These are phyloP conservation scores for Emydomyces testavorans DNA, from an alignment of 2,329 filamentous ascomycete genomes.

Conservation along the genomic window DNA sequence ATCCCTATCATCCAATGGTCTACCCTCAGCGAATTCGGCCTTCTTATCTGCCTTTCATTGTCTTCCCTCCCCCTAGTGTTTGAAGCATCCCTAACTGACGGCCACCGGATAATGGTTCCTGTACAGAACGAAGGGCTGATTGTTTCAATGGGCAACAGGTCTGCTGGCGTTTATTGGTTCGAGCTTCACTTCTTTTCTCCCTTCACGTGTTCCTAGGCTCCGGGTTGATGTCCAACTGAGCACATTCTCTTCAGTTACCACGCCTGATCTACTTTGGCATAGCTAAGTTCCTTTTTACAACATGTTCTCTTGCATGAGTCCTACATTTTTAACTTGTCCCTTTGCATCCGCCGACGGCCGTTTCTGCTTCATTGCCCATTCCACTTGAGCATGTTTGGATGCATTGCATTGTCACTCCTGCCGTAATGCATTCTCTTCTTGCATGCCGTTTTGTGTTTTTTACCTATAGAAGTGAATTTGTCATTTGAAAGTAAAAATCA, in stretches of 20 bases:
- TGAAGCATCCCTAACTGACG: background rate
- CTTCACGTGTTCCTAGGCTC: constrained; percentile 8
- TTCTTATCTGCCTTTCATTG: background rate
- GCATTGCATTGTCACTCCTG: constrained; percentile 2
- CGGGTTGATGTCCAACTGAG: background rate
- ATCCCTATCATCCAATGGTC: background rate
- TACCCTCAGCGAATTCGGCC: background rate
- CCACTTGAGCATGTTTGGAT: constrained; percentile 7
- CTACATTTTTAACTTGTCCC: no score
- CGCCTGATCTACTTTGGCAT: background rate
- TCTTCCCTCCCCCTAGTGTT: background rate
- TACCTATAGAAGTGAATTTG: constrained; percentile 6
- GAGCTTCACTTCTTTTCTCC: constrained; percentile 1
- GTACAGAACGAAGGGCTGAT: constrained; percentile 7
- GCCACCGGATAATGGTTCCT: background rate
- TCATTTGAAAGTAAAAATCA: constrained; percentile 1
- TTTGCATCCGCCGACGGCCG: background rate
- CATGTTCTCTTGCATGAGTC: background rate
- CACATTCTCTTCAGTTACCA: background rate
- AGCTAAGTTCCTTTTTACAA: background rate
- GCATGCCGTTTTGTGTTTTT: background rate
- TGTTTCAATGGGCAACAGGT: background rate
- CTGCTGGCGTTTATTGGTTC: constrained; percentile 5
- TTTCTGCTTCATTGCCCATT: constrained; percentile 1
- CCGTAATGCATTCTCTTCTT: background rate